phyloP scores from a whole-genome alignment of 257 asterid species.

The Solanum bulbocastanum region DNA sequence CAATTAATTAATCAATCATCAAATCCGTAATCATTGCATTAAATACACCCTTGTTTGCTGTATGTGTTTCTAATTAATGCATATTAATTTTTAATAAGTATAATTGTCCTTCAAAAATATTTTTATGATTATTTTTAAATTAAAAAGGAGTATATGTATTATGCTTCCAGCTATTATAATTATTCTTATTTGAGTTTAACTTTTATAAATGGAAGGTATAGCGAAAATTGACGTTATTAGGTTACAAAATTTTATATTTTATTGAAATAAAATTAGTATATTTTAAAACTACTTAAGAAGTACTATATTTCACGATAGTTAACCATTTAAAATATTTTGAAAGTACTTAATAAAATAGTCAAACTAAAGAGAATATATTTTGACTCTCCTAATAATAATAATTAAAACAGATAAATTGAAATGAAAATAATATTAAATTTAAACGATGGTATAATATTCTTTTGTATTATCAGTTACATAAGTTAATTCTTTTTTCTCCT shows the following conservation, averaged over 20 bases:
- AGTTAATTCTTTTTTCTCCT: background rate
- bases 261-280: background rate
- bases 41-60: background rate
- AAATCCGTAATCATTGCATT: background rate
- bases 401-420: background rate
- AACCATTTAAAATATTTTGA: background rate
- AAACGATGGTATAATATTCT: background rate
- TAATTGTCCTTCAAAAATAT: background rate
- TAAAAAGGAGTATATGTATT: background rate
- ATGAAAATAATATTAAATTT: background rate
- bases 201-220: background rate
- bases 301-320: background rate
- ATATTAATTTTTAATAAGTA: background rate
- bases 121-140: background rate
- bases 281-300: background rate
- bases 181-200: background rate
- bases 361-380: background rate
- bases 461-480: background rate
- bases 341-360: background rate
- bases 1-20: background rate
- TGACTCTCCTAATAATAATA: background rate
- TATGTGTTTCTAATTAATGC: background rate
- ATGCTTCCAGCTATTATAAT: background rate
- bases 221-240: background rate
- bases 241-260: background rate